Evolutionary conservation across 495 filamentous ascomycete species (phyloP).

Genomic region (Penicillium robsamsonii): DNA sequence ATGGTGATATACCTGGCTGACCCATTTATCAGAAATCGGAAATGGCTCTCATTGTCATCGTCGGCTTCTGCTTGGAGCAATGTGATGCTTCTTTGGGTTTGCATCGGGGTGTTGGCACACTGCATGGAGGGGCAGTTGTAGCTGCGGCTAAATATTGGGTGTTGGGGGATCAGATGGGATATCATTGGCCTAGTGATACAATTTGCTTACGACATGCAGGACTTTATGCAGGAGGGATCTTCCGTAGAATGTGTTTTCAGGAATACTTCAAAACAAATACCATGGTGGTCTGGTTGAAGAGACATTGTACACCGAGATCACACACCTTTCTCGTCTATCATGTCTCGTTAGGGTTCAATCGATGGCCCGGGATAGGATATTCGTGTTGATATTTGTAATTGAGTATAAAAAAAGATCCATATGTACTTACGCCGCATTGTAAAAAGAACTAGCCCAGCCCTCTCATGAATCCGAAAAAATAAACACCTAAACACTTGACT

Average conservation of each 20-base stretch:
- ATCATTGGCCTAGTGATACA: background rate
- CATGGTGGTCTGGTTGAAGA: background rate
- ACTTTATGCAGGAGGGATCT: background rate
- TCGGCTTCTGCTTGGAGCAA: constrained; percentile 30
- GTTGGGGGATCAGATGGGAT: background rate
- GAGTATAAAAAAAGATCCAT: background rate
- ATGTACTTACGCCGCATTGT: background rate
- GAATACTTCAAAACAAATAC: background rate
- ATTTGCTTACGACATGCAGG: background rate
- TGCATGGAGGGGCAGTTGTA: background rate
- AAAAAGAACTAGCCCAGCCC: constrained; percentile 1
- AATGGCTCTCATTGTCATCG: constrained; percentile 26
- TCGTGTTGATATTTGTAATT: background rate
- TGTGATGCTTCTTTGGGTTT: constrained; percentile 18
- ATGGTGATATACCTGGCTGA: constrained; percentile 37
- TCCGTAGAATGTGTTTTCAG: background rate
- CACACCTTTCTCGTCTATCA: background rate
- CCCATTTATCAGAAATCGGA: constrained; percentile 32
- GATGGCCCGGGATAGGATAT: background rate
- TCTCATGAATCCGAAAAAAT: background rate
- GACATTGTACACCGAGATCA: background rate
- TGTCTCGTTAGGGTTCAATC: too few species aligned
- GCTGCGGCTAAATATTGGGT: background rate
- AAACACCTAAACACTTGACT: constrained; percentile 3
- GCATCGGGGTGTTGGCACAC: constrained; percentile 9